Evolutionary conservation across 495 filamentous ascomycete species (phyloP).

Genomic region (Cercophora newfieldiana): DNA sequence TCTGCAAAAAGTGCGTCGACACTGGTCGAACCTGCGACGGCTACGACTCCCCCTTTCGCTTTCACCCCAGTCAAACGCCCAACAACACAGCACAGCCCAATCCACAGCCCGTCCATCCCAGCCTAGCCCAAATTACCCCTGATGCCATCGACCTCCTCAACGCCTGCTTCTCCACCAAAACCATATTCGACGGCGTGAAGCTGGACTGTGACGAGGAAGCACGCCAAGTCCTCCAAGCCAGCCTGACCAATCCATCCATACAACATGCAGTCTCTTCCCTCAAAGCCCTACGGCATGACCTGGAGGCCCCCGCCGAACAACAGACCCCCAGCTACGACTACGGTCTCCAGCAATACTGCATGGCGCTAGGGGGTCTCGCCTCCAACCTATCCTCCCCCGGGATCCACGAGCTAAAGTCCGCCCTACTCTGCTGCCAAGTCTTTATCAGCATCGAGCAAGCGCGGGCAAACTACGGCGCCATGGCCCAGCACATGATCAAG

Average conservation of each 20-base stretch:
- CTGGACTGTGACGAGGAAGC: constrained; percentile 17
- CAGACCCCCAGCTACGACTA: constrained; percentile 32
- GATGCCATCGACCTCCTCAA: constrained; percentile 20
- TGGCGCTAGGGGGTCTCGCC: constrained; percentile 13
- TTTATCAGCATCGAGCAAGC: constrained; percentile 20
- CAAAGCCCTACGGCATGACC: constrained; percentile 38
- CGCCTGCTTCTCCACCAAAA: constrained; percentile 18
- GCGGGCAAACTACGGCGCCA: constrained; percentile 16
- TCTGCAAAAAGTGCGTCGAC: constrained; percentile 30
- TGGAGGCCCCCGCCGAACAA: constrained; percentile 32
- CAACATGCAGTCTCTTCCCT: constrained; percentile 41
- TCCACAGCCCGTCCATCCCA: too few species aligned
- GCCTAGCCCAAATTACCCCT: constrained; percentile 21
- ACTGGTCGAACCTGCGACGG: constrained; percentile 32
- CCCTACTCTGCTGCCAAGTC: constrained; percentile 18
- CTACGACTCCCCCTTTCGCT: constrained; percentile 24
- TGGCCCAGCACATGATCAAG: constrained; percentile 19
- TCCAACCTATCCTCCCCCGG: constrained; percentile 14
- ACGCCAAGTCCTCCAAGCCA: constrained; percentile 28
- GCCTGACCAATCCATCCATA: constrained; percentile 39
- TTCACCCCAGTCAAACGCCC: constrained; percentile 23
- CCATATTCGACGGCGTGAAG: constrained; percentile 18
- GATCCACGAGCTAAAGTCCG: background rate
- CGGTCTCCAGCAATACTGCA: constrained; percentile 13
- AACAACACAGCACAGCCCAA: too few species aligned